Evolutionary conservation across 2,329 filamentous ascomycete species (phyloP).

Genomic region (Gnomoniopsis sp.): DNA sequence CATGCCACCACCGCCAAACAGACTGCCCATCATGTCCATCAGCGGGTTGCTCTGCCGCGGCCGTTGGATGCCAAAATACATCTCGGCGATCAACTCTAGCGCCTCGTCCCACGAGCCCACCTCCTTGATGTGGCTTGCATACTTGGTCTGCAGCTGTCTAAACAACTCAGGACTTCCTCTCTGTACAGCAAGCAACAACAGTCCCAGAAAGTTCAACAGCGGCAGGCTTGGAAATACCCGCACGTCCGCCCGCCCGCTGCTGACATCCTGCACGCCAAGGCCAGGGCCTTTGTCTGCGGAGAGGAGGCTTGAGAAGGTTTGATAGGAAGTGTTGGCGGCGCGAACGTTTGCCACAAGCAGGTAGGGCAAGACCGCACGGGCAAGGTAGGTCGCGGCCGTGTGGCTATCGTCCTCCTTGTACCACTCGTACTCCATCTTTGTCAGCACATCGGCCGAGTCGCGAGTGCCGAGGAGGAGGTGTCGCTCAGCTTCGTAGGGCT

Average conservation of each 20-base stretch:
- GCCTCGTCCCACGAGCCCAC: slow-evolving; percentile 75
- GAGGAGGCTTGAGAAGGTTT: slow-evolving; percentile 69
- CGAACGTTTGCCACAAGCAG: slow-evolving; percentile 86
- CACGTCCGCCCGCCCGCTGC: slow-evolving; percentile 67
- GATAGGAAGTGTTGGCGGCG: slow-evolving; percentile 78
- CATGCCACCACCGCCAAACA: slow-evolving; percentile 75
- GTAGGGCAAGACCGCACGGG: slow-evolving; percentile 85
- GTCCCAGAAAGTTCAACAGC: slow-evolving; percentile 88
- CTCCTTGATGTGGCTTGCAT: slow-evolving; percentile 74
- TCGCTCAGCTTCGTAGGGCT: slow-evolving; percentile 88
- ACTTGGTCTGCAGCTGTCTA: slow-evolving; percentile 77
- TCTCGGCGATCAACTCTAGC: slow-evolving; percentile 84
- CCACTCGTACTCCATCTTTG: slow-evolving; percentile 87
- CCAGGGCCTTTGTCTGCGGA: slow-evolving; percentile 45
- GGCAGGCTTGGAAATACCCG: slow-evolving; percentile 87
- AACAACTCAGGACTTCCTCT: slow-evolving; percentile 76
- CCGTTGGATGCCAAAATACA: slow-evolving; percentile 92
- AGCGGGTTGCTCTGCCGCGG: slow-evolving; percentile 88
- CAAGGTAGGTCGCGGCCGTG: slow-evolving; percentile 81
- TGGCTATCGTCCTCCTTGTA: slow-evolving; percentile 86
- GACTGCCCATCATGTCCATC: slow-evolving; percentile 96
- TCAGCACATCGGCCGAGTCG: slow-evolving; percentile 78
- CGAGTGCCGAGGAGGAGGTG: slow-evolving; percentile 86
- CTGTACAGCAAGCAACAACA: slow-evolving; percentile 81
- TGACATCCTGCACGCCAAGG: slow-evolving; percentile 78